Base-by-base conservation (phyloP, 139 green algal species). In the Volvox africanus region DNA sequence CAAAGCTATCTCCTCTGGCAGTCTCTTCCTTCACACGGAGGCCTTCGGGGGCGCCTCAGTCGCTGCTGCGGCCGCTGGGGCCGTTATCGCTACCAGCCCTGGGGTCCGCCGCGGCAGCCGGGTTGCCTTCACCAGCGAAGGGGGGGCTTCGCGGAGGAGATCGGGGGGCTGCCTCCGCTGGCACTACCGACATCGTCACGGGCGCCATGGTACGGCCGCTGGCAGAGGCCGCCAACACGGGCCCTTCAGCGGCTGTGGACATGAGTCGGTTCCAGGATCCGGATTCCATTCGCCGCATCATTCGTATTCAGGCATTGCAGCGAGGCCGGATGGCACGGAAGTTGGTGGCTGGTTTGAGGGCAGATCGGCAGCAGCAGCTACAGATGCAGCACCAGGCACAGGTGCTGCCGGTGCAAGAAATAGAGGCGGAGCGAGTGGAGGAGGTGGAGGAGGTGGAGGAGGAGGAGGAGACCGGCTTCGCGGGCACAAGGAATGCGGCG, bases 31-130 rank as follows among this genome's bases (percentile, higher is more conserved):
- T 83, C 14, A 17, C 16, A 32, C 61, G 61, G 30, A 55, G 65
- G 30, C 73, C 85, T n/a, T 55, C 44, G 9, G 69, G 68, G 2
- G 26, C 44, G 1, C 85, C 85, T 44, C 85, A 89, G 85, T 82
- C 69, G 13, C 85, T 89, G 68, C 69, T 82, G 37, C 85, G 85
- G 26, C 85, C 85, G 16, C 85, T 89, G 69, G 69, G 36, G 69
- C 18, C 69, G 0, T 17, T 69, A 11, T 26, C 24, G 9, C 9
- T 55, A 55, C 44, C 44, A 55, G n/a, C n/a, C 80, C 14, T 17
- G 13, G 33, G 24, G 26, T 32, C 30, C 33, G 81, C 81, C 13
- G 67, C 36, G 1, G 76, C 71, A 79, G 30, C 33, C 0, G 76
- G 33, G 22, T 2, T 19, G 6, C 30, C 32, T 12, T 13, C n/a